phyloP scores from a whole-genome alignment of 2,329 filamentous ascomycete species.

The Botrytis medusae region DNA sequence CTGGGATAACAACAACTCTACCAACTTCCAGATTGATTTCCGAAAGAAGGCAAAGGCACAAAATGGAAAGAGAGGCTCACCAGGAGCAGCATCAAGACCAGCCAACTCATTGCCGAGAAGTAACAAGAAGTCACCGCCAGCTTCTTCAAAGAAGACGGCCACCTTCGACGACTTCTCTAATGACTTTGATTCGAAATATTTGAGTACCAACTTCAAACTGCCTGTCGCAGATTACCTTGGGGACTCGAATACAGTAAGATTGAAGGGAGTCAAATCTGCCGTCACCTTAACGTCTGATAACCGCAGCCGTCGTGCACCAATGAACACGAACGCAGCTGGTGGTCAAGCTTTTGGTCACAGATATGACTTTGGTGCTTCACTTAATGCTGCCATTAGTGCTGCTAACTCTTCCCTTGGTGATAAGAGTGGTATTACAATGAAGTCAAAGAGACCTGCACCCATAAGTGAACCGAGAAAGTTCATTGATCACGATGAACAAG shows the following conservation, averaged over 20 bases:
- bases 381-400: slow-evolving; percentile 76
- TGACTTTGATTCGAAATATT: slow-evolving; percentile 47
- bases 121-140: slow-evolving; percentile 53
- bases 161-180: slow-evolving; percentile 67
- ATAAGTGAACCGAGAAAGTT: slow-evolving; percentile 31
- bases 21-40: slow-evolving; percentile 96
- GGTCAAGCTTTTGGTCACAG: slow-evolving; percentile 83
- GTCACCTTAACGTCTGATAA: slow-evolving; percentile 50
- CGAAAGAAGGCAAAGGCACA: slow-evolving; percentile 69
- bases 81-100: slow-evolving; percentile 52
- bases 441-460: slow-evolving; percentile 30
- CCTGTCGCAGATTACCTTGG: slow-evolving; percentile 63
- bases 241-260: slow-evolving; percentile 57
- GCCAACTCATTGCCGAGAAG: slow-evolving; percentile 64
- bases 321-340: slow-evolving; percentile 47
- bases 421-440: slow-evolving; percentile 54
- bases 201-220: slow-evolving; percentile 55
- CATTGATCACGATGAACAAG: slow-evolving; percentile 19
- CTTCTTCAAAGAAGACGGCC: slow-evolving; percentile 50
- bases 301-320: slow-evolving; percentile 43
- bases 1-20: slow-evolving; percentile 89
- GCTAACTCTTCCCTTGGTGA: slow-evolving; percentile 64
- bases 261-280: slow-evolving; percentile 69
- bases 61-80: slow-evolving; percentile 55
- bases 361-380: slow-evolving; percentile 94